Evolutionary conservation across 805 yeast genomes (phyloP).

Genomic region (Yarrowia phangngaensis): DNA sequence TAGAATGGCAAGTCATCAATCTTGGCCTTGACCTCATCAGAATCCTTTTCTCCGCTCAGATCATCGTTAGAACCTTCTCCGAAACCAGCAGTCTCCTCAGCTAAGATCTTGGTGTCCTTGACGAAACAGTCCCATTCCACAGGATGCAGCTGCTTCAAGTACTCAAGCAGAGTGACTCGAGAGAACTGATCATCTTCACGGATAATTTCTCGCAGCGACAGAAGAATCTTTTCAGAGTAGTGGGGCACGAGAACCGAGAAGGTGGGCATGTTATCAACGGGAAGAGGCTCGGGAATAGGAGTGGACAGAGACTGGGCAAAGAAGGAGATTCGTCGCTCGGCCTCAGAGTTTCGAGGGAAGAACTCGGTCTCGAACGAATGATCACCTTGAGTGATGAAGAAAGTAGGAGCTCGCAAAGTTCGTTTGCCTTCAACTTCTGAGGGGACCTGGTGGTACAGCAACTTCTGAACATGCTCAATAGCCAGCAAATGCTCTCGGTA

Average conservation of each 20-base stretch:
- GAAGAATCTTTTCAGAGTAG: slow-evolving; percentile 87
- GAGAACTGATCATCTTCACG: slow-evolving; percentile 97
- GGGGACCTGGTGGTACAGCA: slow-evolving; percentile 97
- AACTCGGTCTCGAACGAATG: slow-evolving; percentile 90
- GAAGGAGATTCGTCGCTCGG: slow-evolving; percentile 98
- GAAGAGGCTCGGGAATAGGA: slow-evolving; percentile 97
- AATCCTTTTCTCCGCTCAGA: slow-evolving; percentile 50
- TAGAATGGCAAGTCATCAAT: slow-evolving; percentile 90
- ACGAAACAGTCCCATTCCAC: slow-evolving; percentile 98
- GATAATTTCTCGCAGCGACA: slow-evolving; percentile 92
- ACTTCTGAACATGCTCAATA: slow-evolving; percentile 96
- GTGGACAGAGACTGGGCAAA: slow-evolving; percentile 98
- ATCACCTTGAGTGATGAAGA: slow-evolving; percentile 97
- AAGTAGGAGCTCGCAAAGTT: slow-evolving; percentile 97
- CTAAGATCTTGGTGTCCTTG: slow-evolving; percentile 89
- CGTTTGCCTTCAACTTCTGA: slow-evolving; percentile 97
- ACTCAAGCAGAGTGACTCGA: slow-evolving; percentile 88
- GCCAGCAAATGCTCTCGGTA: slow-evolving; percentile 98
- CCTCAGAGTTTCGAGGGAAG: slow-evolving; percentile 95
- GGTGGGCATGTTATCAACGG: slow-evolving; percentile 99
- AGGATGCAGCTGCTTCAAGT: slow-evolving; percentile 91
- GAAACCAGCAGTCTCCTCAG: slow-evolving; percentile 87
- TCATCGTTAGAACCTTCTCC: slow-evolving; percentile 46
- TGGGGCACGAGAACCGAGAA: slow-evolving; percentile 96
- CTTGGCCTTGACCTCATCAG: slow-evolving; percentile 74